Conservation (phyloP, 768 basidiomycete genomes). For the Boletellus ananas region DNA sequence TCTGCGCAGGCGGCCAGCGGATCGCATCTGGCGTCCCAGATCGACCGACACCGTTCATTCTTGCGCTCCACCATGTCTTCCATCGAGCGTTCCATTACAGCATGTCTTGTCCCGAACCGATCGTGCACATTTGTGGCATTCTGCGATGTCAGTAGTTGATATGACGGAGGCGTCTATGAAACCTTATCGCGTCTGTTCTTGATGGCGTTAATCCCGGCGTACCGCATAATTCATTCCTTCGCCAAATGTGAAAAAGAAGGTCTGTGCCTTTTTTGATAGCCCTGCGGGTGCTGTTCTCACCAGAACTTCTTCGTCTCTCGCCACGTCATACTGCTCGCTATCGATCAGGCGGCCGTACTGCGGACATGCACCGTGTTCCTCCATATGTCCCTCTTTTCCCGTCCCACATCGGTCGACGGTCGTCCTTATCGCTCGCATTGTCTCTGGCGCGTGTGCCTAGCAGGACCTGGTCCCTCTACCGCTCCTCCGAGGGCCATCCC, state of each 20-base stretch:
- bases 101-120: conserved; percentile 13
- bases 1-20: conserved; percentile 14
- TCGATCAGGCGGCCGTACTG: conserved; percentile 22
- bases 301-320: conserved; percentile 18
- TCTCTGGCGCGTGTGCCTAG: too few relatives aligned
- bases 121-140: conserved; percentile 9
- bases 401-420: background rate
- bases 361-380: conserved; percentile 16
- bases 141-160: conserved; percentile 20
- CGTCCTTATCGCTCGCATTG: background rate
- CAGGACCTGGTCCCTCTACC: background rate
- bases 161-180: conserved; percentile 28
- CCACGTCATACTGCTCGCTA: conserved; percentile 16
- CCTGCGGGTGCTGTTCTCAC: conserved; percentile 14
- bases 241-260: conserved; percentile 22
- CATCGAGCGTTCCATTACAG: conserved; percentile 21
- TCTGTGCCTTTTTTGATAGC: conserved; percentile 20
- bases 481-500: too few relatives aligned
- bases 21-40: conserved; percentile 16
- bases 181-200: conserved; percentile 23
- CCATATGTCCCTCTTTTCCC: conserved; percentile 1
- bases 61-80: conserved; percentile 9
- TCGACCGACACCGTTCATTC: conserved; percentile 13
- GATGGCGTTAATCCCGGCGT: conserved; percentile 27
- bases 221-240: conserved; percentile 18